These are phyloP conservation scores for Rhizophlyctis rosea DNA, from an alignment of 192 early-diverging fungal genomes.

Conservation along the genomic window DNA sequence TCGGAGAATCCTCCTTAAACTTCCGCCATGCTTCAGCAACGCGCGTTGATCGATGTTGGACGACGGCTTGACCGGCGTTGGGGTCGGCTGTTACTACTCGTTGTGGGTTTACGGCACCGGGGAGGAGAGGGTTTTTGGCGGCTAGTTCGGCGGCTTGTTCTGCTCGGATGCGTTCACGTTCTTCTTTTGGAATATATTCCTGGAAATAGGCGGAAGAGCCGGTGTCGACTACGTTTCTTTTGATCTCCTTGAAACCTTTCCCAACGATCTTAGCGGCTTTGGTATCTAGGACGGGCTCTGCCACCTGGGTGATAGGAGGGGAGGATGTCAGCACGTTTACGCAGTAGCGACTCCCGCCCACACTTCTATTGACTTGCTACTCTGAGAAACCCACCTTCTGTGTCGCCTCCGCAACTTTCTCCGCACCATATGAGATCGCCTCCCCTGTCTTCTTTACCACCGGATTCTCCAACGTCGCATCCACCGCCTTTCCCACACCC, in stretches of 20 bases:
- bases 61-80: constrained; percentile 56
- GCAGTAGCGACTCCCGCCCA: too few relatives aligned
- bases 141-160: constrained; percentile 17
- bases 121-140: constrained; percentile 10
- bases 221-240: constrained; percentile 35
- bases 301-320: constrained; percentile 37
- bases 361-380: neutral
- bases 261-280: constrained; percentile 49
- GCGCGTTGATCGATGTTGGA: constrained; percentile 81
- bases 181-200: constrained; percentile 46
- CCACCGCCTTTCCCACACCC: constrained; percentile 62
- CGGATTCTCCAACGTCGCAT: constrained; percentile 37
- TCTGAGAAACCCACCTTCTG: constrained; percentile 29
- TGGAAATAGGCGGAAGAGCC: constrained; percentile 34
- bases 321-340: too few relatives aligned
- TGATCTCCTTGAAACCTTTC: constrained; percentile 37
- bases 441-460: constrained; percentile 80
- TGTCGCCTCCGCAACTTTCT: constrained; percentile 36
- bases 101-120: constrained; percentile 25
- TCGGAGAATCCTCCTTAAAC: constrained; percentile 83
- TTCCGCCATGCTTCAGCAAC: constrained; percentile 89
- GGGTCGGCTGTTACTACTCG: constrained; percentile 35
- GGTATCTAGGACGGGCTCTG: constrained; percentile 54
- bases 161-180: constrained; percentile 29
- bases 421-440: constrained; percentile 41